Evolutionary conservation across 768 basidiomycete genomes (phyloP), one percentile per base, ranked within the genome.

Genomic region (Lactarius akahatsu): DNA sequence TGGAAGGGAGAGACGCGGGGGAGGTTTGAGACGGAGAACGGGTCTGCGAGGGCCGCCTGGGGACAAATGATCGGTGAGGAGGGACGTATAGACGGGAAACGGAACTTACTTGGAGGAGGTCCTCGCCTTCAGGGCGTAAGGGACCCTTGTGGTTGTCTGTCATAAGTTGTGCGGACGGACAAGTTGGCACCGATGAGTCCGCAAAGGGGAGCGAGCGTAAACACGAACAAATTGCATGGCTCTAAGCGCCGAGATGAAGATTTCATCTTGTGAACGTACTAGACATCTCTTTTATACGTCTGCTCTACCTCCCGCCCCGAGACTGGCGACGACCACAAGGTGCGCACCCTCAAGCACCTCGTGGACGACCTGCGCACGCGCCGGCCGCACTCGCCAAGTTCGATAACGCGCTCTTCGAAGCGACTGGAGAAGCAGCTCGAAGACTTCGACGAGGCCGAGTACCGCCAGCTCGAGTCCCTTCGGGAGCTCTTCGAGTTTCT

Each of bases 361-460:
- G 78, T 92, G 62, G 77, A 83, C 43, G 86, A 82, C 71, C 73
- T 94, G 40, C 80, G 78, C 65, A 74, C 79, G 86, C 84, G 82
- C n/a, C n/a, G n/a, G n/a, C n/a, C n/a, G n/a, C n/a, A n/a, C n/a
- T n/a, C 52, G 78, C 76, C 28, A 87, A 86, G 68, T 95, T 96
- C 72, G 86, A 91, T 38, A 74, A 81, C 0, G 66, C 78, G 3
- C n/a, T n/a, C n/a, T n/a, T n/a, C n/a, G n/a, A n/a, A n/a, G n/a
- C 87, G 86, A 71, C 94, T 87, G 68, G 84, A 86, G 43, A 81
- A 84, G 62, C 86, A 89, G 70, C 78, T 94, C 15, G 86, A 87
- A 66, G 83, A 82, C 66, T 89, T 92, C 74, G 85, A 81, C 66
- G 89, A 91, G 72, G 88, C 84, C 45, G 88, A 92, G 47, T 87